Evolutionary conservation across 2,329 filamentous ascomycete species (phyloP).

Genomic region (Stemphylium vesicarium): DNA sequence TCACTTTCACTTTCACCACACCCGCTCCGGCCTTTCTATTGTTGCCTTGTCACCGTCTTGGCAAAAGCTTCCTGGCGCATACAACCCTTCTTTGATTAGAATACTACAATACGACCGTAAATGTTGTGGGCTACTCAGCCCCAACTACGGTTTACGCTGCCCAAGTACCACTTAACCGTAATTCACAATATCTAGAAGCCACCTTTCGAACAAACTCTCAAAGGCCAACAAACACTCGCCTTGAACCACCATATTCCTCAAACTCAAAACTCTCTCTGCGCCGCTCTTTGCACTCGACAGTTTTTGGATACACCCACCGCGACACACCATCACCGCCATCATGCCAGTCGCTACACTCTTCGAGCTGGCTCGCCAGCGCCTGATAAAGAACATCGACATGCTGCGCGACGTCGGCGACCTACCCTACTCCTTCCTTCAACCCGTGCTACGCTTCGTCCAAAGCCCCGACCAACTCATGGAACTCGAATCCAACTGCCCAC

Average conservation of each 20-base stretch:
- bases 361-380: slow-evolving; percentile 49
- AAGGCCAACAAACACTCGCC: not conserved
- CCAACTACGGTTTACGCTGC: slow-evolving; percentile 6
- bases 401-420: slow-evolving; percentile 75
- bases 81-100: not conserved
- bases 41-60: not conserved
- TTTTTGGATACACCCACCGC: not conserved
- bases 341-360: slow-evolving; percentile 49
- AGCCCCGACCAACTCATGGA: slow-evolving; percentile 73
- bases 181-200: slow-evolving; percentile 6
- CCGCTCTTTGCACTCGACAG: not conserved
- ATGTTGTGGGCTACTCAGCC: slow-evolving; percentile 7
- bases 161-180: slow-evolving; percentile 8
- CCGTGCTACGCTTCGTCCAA: slow-evolving; percentile 74
- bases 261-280: not conserved
- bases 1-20: slow-evolving; percentile 9
- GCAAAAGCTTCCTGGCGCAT: not conserved
- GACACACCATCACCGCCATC: slow-evolving; percentile 3
- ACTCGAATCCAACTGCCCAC: slow-evolving; percentile 78
- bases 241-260: not conserved
- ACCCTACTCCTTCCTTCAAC: slow-evolving; percentile 68
- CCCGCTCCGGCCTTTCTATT: not conserved
- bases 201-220: slow-evolving; percentile 1
- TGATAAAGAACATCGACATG: slow-evolving; percentile 50
- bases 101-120: slow-evolving; percentile 12